A percentile compares a stretch with the other conserved stretches of the same genome.
These are phyloP conservation scores for Geotrichum phurueaensis DNA, from an alignment of 1,139 yeast genomes.

Conservation along the genomic window DNA sequence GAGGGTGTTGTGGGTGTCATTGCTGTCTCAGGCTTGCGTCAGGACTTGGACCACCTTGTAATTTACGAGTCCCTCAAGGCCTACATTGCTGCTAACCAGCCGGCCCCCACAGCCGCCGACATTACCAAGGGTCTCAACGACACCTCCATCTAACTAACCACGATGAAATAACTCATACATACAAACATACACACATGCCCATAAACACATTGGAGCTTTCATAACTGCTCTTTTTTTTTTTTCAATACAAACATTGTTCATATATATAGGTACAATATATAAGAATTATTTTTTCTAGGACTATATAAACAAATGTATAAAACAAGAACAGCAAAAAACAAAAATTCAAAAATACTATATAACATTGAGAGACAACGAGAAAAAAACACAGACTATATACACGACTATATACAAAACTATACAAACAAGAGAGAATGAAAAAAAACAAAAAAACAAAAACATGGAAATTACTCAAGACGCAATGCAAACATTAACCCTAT, in stretches of 20 bases:
- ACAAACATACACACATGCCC: too few species aligned
- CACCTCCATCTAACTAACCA: neutral
- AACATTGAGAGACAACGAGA: too few species aligned
- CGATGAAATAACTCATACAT: too few species aligned
- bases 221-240: too few species aligned
- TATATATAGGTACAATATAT: too few species aligned
- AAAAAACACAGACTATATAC: neutral
- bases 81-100: conserved; percentile 7
- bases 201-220: too few species aligned
- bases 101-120: neutral
- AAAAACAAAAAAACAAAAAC: neutral
- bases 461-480: neutral
- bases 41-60: conserved; percentile 32
- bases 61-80: conserved; percentile 21
- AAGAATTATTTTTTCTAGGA: too few species aligned
- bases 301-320: too few species aligned
- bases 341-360: neutral
- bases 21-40: conserved; percentile 53
- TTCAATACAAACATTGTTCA: too few species aligned
- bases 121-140: neutral
- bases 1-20: conserved; percentile 50
- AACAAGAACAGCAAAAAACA: neutral
- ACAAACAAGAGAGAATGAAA: neutral
- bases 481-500: neutral
- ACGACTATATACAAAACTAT: neutral